These are phyloP conservation scores for Endothia cerciana DNA, from an alignment of 2,329 filamentous ascomycete genomes.

Conservation along the genomic window DNA sequence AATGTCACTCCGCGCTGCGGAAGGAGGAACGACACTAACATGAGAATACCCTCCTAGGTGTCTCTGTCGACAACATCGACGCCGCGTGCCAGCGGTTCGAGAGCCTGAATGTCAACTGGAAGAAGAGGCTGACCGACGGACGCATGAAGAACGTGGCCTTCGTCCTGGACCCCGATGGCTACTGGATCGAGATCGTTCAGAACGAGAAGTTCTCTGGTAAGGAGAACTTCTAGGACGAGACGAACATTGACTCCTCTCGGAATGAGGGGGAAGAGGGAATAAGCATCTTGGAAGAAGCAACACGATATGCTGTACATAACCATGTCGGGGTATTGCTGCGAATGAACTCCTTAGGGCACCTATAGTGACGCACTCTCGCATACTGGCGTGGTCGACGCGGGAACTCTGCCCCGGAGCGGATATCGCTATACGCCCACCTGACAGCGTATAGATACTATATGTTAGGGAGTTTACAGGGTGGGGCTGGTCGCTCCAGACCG, in stretches of 20 bases:
- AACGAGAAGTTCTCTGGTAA: constrained; percentile 69
- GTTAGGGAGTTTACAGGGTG: neutral
- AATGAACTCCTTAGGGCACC: neutral
- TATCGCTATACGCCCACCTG: neutral
- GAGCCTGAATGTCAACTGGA: constrained; percentile 80
- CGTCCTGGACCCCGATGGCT: constrained; percentile 83
- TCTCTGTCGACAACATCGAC: constrained; percentile 86
- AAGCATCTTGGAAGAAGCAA: neutral
- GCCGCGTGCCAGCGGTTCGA: constrained; percentile 88
- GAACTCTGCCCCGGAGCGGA: neutral
- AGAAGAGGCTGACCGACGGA: constrained; percentile 92
- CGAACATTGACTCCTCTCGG: neutral
- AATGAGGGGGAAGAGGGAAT: neutral
- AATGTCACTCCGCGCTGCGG: too few species aligned
- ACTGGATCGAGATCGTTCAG: constrained; percentile 82
- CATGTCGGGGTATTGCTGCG: neutral
- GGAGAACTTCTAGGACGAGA: constrained; percentile 52
- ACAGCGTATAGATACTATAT: too few species aligned
- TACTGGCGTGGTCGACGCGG: neutral
- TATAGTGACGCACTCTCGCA: neutral
- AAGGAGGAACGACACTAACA: neutral
- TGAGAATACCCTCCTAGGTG: constrained; percentile 49
- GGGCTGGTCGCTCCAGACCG: neutral
- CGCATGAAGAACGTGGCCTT: constrained; percentile 95
- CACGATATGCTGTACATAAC: neutral